Evolutionary conservation across 1,139 yeast species (phyloP).

Genomic region (Candida sp.): DNA sequence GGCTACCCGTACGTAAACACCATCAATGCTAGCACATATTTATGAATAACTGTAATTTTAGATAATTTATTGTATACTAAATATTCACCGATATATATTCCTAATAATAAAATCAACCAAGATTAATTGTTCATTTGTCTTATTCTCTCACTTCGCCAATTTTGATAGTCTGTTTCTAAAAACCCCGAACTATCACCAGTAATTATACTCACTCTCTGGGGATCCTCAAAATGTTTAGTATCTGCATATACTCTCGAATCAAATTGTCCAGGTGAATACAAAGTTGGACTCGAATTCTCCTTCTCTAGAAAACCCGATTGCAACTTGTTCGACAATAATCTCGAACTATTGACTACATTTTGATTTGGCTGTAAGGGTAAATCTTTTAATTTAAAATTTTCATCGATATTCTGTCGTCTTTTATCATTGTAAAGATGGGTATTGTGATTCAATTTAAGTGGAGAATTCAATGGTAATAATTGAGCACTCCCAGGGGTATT

Average conservation of each 20-base stretch:
- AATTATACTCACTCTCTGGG: constrained; percentile 15
- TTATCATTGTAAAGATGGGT: neutral
- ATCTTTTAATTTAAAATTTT: neutral
- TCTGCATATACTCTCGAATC: neutral
- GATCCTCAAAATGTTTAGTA: neutral
- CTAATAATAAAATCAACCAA: constrained; percentile 2
- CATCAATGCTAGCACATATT: neutral
- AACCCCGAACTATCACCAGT: constrained; percentile 37
- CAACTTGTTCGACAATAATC: neutral
- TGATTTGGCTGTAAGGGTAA: constrained; percentile 1
- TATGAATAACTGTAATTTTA: neutral
- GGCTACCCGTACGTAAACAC: neutral
- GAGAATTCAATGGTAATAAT: constrained; percentile 30
- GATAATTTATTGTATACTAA: neutral
- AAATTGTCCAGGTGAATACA: neutral
- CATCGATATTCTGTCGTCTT: neutral
- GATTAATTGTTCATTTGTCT: constrained; percentile 22
- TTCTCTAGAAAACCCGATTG: neutral
- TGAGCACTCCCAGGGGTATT: constrained; percentile 13
- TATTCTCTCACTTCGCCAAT: constrained; percentile 40
- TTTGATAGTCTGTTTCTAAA: constrained; percentile 39
- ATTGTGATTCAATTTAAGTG: constrained; percentile 12
- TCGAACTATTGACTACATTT: neutral
- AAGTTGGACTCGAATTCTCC: neutral
- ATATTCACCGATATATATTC: neutral